These are phyloP conservation scores for Pichia kluyveri DNA, from an alignment of 805 yeast species.

Conservation along the genomic window DNA sequence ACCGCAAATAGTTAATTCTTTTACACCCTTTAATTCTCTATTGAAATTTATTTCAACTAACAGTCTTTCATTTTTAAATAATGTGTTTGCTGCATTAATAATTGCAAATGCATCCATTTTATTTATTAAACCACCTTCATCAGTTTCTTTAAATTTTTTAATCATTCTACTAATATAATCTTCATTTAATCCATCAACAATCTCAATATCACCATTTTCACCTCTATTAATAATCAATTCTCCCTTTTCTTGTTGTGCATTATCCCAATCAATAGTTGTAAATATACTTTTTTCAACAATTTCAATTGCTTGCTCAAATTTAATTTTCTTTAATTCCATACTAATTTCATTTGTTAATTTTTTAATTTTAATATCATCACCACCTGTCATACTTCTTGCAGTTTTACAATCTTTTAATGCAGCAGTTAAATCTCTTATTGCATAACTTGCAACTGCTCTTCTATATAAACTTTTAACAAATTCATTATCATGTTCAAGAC, in stretches of 20 bases:
- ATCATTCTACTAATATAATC: constrained; percentile 60
- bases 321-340: constrained; percentile 57
- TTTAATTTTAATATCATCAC: constrained; percentile 61
- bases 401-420: constrained; percentile 62
- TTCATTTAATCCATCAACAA: constrained; percentile 31
- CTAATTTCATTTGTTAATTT: constrained; percentile 54
- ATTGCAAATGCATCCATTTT: constrained; percentile 78
- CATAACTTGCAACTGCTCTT: constrained; percentile 73
- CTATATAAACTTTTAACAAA: constrained; percentile 81
- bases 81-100: constrained; percentile 56
- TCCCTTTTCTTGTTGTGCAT: constrained; percentile 44
- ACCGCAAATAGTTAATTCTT: constrained; percentile 79
- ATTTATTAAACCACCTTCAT: constrained; percentile 66
- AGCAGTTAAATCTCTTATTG: constrained; percentile 64
- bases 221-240: constrained; percentile 28
- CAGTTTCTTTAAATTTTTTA: constrained; percentile 62
- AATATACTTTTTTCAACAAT: constrained; percentile 50
- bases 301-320: constrained; percentile 82
- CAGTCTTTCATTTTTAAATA: constrained; percentile 60
- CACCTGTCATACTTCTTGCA: constrained; percentile 47
- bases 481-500: constrained; percentile 56
- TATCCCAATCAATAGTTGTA: constrained; percentile 37
- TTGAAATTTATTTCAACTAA: constrained; percentile 56
- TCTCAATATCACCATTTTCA: constrained; percentile 18
- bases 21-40: constrained; percentile 21